These are phyloP conservation scores for Allantophomopsis cytisporea DNA, from an alignment of 2,329 filamentous ascomycete species.

Conservation along the genomic window DNA sequence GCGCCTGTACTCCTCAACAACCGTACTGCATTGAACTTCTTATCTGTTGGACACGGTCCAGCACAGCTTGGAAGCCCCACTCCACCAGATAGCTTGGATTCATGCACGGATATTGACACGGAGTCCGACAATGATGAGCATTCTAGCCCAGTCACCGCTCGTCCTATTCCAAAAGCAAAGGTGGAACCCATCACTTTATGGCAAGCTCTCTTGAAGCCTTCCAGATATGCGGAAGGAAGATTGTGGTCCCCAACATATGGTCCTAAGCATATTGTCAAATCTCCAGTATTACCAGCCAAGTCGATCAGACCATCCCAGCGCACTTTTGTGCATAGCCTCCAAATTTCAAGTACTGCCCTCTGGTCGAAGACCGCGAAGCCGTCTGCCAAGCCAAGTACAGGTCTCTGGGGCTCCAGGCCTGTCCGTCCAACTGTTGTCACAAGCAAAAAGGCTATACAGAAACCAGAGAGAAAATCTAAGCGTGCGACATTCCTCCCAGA, in stretches of 20 bases:
- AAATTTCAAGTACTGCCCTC: constrained; percentile 11
- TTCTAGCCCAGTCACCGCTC: too few species aligned
- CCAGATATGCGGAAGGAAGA: constrained; percentile 6
- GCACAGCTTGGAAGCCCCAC: constrained; percentile 34
- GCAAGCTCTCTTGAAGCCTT: constrained; percentile 6
- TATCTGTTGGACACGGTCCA: constrained; percentile 21
- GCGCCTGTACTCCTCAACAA: constrained; percentile 21
- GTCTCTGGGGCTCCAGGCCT: constrained; percentile 15
- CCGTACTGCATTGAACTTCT: constrained; percentile 24
- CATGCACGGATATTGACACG: constrained; percentile 9
- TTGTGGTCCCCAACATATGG: constrained; percentile 13
- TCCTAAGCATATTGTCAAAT: not conserved
- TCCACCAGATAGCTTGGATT: constrained; percentile 36
- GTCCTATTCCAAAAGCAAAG: too few species aligned
- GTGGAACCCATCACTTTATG: constrained; percentile 8
- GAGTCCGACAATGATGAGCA: constrained; percentile 5
- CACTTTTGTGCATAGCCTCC: constrained; percentile 4
- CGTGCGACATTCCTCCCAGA: constrained; percentile 47
- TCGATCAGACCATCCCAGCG: constrained; percentile 13
- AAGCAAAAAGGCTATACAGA: constrained; percentile 24
- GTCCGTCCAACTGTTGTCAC: constrained; percentile 14
- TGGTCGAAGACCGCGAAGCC: constrained; percentile 14
- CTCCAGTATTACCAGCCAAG: constrained; percentile 13
- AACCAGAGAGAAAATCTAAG: constrained; percentile 38
- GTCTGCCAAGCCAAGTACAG: constrained; percentile 7